These are phyloP conservation scores for Dacryopinax primogenitus DNA, from an alignment of 768 basidiomycete genomes.

Conservation along the genomic window DNA sequence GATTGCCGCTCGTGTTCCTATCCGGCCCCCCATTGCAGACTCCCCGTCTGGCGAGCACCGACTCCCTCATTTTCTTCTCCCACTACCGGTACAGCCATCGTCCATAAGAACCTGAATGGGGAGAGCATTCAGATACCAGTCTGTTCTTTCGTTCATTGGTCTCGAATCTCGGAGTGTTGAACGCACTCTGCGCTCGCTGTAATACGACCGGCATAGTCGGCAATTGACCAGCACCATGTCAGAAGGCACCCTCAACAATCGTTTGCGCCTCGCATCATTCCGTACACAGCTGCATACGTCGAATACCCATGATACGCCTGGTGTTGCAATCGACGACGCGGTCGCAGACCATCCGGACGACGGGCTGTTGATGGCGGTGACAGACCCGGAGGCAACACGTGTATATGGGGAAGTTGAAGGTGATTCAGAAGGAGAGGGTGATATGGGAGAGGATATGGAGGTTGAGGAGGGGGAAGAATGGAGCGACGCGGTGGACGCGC, in stretches of 20 bases:
- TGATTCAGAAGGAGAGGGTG: neutral
- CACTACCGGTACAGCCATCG: neutral
- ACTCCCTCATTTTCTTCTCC: neutral
- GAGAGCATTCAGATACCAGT: neutral
- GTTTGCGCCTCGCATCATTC: neutral
- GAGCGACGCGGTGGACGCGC: slow-evolving; percentile 25
- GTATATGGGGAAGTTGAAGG: neutral
- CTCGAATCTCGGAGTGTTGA: neutral
- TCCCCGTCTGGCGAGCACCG: neutral
- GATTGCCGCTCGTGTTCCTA: neutral
- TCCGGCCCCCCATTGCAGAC: neutral
- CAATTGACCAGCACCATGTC: too few relatives aligned
- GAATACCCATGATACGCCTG: neutral
- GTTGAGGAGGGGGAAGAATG: slow-evolving; percentile 28
- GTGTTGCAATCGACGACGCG: neutral
- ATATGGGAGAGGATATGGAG: slow-evolving; percentile 20
- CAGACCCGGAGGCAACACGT: neutral
- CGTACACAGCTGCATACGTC: neutral
- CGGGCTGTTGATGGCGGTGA: neutral
- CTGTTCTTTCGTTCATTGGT: neutral
- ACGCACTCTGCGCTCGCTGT: neutral
- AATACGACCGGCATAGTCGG: too few relatives aligned
- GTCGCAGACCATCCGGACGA: neutral
- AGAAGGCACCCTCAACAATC: neutral
- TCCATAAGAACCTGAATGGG: neutral